A percentile compares a stretch with the other conserved stretches of the same genome.
Evolutionary conservation across 2,329 filamentous ascomycete species (phyloP).

Genomic region (Beauveria caledonica): DNA sequence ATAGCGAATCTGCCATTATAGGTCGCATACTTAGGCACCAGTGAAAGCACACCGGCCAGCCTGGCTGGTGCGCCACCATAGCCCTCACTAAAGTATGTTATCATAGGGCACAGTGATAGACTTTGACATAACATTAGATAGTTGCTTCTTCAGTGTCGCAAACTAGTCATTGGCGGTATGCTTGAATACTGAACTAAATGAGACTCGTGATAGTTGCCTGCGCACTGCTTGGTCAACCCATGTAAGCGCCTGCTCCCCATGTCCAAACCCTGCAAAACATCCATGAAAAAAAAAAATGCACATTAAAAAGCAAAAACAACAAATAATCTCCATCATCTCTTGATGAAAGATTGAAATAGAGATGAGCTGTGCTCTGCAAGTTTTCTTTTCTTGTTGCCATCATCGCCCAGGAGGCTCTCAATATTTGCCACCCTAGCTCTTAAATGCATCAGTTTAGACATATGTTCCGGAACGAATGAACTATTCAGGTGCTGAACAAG

Average conservation of each 20-base stretch:
- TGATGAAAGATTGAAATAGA: not conserved
- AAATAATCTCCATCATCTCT: not conserved
- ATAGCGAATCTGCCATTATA: too few species aligned
- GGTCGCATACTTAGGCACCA: not conserved
- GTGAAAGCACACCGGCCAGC: not conserved
- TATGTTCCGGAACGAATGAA: not conserved
- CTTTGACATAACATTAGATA: too few species aligned
- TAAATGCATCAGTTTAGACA: not conserved
- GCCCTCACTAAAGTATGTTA: too few species aligned
- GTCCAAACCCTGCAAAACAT: not conserved
- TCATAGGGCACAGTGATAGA: too few species aligned
- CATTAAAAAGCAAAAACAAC: not conserved
- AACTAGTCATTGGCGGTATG: not conserved
- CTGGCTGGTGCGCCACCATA: not conserved
- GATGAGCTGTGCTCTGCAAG: not conserved
- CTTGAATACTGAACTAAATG: not conserved
- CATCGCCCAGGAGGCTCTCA: not conserved
- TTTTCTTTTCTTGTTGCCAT: not conserved
- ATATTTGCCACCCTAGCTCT: not conserved
- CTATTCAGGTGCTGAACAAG: slow-evolving; percentile 31
- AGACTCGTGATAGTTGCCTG: not conserved
- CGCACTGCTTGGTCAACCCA: not conserved
- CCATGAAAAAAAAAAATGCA: not conserved
- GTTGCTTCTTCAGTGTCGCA: not conserved
- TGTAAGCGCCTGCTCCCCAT: not conserved